Evolutionary conservation across 257 asterid genomes (phyloP), one percentile per base, ranked within the genome.

Genomic region (Plectranthus barbatus): DNA sequence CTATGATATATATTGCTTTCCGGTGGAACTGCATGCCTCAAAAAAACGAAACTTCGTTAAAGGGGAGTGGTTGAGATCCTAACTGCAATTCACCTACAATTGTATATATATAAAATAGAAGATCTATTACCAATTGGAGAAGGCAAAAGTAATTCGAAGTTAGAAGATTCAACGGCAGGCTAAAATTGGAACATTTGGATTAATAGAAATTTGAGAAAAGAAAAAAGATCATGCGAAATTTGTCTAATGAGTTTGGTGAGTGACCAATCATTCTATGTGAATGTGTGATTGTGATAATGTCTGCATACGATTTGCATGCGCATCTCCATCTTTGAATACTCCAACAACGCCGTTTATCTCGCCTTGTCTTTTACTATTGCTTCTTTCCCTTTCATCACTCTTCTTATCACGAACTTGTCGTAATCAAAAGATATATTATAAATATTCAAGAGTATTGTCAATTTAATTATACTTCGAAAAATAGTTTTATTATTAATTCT

Each of bases 181-280:
- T 2, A 39, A 39, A n/a, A 51, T 68, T 64, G 63, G 69, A 66
- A 62, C 8, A 6, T 56, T 74, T 44, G 2, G 2, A 26, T 26
- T 5, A 26, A 26, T 5, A 26, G 31, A 26, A 26, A 26, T 26
- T 26, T 5, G 5, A 26, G 31, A 26, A 26, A 26, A 26, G 31
- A 26, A 26, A 26, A 26, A 26, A 26, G 71, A 62, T 77, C 91
- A 86, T 78, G 85, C 91, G 54, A 66, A 62, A 68, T 65, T 74
- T 44, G 89, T 76, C 75, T 1, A 67, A 39, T 62, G 73, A 37
- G 83, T 79, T 69, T 83, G 95, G 94, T 86, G 78, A 72, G 49
- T 50, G 63, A 54, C 76, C 72, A 68, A 81, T 86, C 90, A 81
- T 79, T 81, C 76, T 68, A 77, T 51, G 76, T 74, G 81, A 56